These are phyloP conservation scores for Teratosphaeria pseudoeucalypti DNA, from an alignment of 2,329 filamentous ascomycete genomes.

Conservation along the genomic window DNA sequence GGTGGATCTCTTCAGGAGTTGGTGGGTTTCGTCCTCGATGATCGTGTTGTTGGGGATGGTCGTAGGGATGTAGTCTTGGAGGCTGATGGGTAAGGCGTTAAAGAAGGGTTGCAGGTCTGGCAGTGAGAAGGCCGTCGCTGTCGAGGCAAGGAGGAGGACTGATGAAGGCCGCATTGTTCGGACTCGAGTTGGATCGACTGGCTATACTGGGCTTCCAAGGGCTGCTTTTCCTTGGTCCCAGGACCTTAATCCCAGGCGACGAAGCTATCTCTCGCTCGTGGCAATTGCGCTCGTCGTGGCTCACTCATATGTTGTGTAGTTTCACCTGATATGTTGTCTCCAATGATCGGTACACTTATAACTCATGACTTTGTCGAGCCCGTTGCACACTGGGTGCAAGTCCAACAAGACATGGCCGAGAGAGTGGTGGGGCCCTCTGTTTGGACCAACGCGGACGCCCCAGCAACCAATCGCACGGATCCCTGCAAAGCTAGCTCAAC, in stretches of 20 bases:
- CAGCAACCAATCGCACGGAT: background rate
- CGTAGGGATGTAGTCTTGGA: slow-evolving; percentile 13
- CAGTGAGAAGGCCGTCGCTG: slow-evolving; percentile 15
- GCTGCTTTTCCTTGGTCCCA: background rate
- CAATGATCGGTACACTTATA: background rate
- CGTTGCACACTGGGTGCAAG: background rate
- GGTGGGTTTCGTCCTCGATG: slow-evolving; percentile 5
- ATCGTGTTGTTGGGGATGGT: slow-evolving; percentile 10
- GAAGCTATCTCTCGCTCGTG: background rate
- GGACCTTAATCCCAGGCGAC: background rate
- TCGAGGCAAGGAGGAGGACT: slow-evolving; percentile 1
- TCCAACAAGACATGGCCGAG: background rate
- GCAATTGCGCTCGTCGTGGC: background rate
- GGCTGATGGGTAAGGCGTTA: slow-evolving; percentile 17
- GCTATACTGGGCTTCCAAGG: background rate
- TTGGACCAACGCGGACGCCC: background rate
- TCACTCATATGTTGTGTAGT: background rate
- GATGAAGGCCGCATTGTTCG: background rate
- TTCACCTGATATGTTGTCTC: background rate
- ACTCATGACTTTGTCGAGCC: background rate
- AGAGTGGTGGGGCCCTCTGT: background rate
- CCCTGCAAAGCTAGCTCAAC: background rate
- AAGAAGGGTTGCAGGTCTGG: slow-evolving; percentile 21
- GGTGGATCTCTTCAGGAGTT: slow-evolving; percentile 26
- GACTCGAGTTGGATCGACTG: background rate